phyloP scores from a whole-genome alignment of 108 stramenopile species.

The Conticribra weissflogii region DNA sequence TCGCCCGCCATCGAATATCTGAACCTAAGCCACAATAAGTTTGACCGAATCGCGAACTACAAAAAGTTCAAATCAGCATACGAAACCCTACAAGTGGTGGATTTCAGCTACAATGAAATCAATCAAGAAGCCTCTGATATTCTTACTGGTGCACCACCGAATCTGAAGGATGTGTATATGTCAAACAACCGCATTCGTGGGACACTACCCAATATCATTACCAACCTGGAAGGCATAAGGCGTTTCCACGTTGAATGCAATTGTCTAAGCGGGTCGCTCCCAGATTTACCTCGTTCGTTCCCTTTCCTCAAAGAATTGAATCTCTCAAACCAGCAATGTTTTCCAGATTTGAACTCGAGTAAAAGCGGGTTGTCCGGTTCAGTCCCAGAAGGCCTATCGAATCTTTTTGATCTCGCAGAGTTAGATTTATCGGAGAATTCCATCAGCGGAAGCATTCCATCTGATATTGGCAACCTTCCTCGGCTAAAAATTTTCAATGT shows the following conservation, averaged over 20 bases:
- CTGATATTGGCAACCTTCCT: background rate
- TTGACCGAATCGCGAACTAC: constrained; percentile 50
- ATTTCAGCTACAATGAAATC: constrained; percentile 46
- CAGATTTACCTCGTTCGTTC: constrained; percentile 5
- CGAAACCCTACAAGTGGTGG: constrained; percentile 25
- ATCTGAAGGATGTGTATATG: constrained; percentile 6
- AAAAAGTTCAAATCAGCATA: constrained; percentile 44
- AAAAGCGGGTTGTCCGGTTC: constrained; percentile 5
- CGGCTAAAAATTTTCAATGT: background rate
- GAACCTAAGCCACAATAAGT: constrained; percentile 53
- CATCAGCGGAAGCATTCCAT: background rate
- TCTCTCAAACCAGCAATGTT: constrained; percentile 19
- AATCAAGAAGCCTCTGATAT: constrained; percentile 28
- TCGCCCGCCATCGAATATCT: constrained; percentile 50
- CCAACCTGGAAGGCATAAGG: background rate
- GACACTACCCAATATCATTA: constrained; percentile 7
- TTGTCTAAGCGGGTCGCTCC: constrained; percentile 14
- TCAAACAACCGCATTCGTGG: constrained; percentile 19
- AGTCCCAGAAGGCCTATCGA: background rate
- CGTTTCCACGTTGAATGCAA: constrained; percentile 10
- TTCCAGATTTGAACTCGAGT: too few relatives aligned
- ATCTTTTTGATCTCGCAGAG: background rate
- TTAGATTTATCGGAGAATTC: constrained; percentile 10
- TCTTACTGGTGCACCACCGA: constrained; percentile 23
- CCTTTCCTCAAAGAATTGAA: background rate